Evolutionary conservation across 345 rosid species (phyloP).

Genomic region (Moricandia moricandioides): DNA sequence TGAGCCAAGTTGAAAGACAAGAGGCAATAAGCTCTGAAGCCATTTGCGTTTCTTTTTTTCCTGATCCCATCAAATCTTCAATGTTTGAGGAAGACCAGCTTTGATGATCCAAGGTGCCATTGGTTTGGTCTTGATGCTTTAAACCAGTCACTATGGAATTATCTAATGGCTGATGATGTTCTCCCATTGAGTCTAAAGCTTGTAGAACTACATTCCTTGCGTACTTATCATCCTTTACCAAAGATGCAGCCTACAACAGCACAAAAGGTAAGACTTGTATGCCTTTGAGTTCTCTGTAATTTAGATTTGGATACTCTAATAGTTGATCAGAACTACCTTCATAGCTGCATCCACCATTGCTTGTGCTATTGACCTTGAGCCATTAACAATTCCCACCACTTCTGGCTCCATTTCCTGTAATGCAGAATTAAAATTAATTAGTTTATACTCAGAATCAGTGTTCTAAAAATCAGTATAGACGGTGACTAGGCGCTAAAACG

Average conservation of each 20-base stretch:
- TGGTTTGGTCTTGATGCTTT: constrained; percentile 25
- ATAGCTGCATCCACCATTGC: constrained; percentile 85
- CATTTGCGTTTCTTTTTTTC: constrained; percentile 9
- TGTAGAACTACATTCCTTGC: constrained; percentile 50
- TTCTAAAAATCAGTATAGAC: no score
- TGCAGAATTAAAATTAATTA: background rate
- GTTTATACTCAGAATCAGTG: no score
- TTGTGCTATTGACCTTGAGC: constrained; percentile 66
- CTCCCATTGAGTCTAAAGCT: constrained; percentile 52
- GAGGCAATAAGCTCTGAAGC: constrained; percentile 80
- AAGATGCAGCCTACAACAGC: constrained; percentile 59
- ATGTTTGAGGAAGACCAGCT: constrained; percentile 12
- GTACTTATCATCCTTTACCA: constrained; percentile 60
- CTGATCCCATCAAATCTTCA: background rate
- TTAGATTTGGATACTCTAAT: background rate
- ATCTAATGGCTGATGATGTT: constrained; percentile 34
- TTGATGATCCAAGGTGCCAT: constrained; percentile 30
- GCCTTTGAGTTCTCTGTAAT: constrained; percentile 5
- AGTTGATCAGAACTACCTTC: constrained; percentile 50
- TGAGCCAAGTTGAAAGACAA: constrained; percentile 74
- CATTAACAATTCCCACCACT: constrained; percentile 53
- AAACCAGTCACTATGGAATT: constrained; percentile 9
- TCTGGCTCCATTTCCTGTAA: constrained; percentile 64
- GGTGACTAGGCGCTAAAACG: no score
- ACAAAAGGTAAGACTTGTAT: background rate